phyloP scores from a whole-genome alignment of 257 asterid genomes.

The Nicotiana sylvestris region DNA sequence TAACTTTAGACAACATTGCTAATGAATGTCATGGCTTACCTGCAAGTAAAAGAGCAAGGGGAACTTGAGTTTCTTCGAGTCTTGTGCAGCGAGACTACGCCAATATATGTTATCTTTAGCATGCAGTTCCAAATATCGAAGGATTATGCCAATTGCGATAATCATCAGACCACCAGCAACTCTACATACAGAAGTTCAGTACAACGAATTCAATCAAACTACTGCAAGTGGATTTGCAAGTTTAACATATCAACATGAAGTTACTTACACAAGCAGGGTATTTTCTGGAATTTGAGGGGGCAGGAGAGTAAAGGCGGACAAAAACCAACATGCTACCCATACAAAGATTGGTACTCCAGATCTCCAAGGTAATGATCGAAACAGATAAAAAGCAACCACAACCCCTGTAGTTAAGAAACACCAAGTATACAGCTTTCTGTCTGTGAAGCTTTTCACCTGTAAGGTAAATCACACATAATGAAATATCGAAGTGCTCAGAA shows the following conservation, averaged over 20 bases:
- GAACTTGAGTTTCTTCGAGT: slow-evolving; percentile 41
- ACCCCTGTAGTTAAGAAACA: slow-evolving; percentile 68
- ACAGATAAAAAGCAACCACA: slow-evolving; percentile 59
- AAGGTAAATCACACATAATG: slow-evolving; percentile 14
- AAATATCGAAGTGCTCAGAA: slow-evolving; percentile 16
- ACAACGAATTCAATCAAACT: not conserved
- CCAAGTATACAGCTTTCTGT: slow-evolving; percentile 88
- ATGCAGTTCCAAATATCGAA: slow-evolving; percentile 52
- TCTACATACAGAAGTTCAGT: slow-evolving; percentile 29
- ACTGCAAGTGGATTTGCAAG: not conserved
- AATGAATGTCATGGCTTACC: slow-evolving; percentile 32
- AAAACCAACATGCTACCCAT: slow-evolving; percentile 73
- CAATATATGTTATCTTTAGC: slow-evolving; percentile 48
- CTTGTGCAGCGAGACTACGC: slow-evolving; percentile 42
- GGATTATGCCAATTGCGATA: slow-evolving; percentile 60
- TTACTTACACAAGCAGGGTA: slow-evolving; percentile 76
- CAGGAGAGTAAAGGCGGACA: slow-evolving; percentile 85
- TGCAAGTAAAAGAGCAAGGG: slow-evolving; percentile 66
- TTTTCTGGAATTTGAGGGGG: slow-evolving; percentile 99
- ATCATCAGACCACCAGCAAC: slow-evolving; percentile 60
- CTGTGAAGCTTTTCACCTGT: slow-evolving; percentile 88
- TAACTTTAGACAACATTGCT: not conserved
- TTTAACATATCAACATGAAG: not conserved
- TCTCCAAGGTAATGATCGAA: slow-evolving; percentile 43
- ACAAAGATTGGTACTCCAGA: slow-evolving; percentile 56